These are phyloP conservation scores for Eucalyptus sideroxylon DNA, from an alignment of 345 rosid genomes.

Conservation along the genomic window DNA sequence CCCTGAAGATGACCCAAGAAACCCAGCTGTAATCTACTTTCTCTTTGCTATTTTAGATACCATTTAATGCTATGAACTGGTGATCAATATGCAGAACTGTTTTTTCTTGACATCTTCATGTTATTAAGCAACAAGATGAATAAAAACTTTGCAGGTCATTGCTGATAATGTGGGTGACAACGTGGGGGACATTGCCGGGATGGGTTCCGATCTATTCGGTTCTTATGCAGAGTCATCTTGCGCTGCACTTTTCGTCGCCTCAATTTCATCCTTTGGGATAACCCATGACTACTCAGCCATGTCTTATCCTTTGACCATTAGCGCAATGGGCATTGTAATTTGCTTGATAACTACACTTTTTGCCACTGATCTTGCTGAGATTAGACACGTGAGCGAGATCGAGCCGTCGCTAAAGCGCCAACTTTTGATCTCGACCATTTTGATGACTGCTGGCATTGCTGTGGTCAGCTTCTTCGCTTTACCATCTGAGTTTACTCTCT, in stretches of 20 bases:
- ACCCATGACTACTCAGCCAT: constrained; percentile 46
- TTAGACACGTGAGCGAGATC: constrained; percentile 34
- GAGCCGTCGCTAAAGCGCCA: constrained; percentile 56
- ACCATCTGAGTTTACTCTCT: constrained; percentile 57
- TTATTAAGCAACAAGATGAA: background rate
- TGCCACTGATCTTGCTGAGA: constrained; percentile 49
- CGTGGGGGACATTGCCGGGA: constrained; percentile 69
- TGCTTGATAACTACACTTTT: constrained; percentile 56
- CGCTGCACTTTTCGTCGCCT: constrained; percentile 65
- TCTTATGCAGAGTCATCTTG: constrained; percentile 68
- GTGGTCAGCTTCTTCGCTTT: constrained; percentile 33
- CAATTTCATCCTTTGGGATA: constrained; percentile 47
- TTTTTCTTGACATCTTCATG: background rate
- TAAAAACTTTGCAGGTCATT: constrained; percentile 28
- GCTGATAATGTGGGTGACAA: constrained; percentile 75
- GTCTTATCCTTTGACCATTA: constrained; percentile 46
- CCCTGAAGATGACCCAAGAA: constrained; percentile 63
- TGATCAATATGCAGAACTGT: background rate
- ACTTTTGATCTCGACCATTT: constrained; percentile 54
- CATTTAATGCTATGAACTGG: background rate
- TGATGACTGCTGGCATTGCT: constrained; percentile 57
- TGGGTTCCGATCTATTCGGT: constrained; percentile 63
- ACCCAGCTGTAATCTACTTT: constrained; percentile 37
- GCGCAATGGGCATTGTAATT: constrained; percentile 51
- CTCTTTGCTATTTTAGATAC: background rate